Evolutionary conservation across 306 rosid genomes (phyloP).

Genomic region (Potentilla sterilis): DNA sequence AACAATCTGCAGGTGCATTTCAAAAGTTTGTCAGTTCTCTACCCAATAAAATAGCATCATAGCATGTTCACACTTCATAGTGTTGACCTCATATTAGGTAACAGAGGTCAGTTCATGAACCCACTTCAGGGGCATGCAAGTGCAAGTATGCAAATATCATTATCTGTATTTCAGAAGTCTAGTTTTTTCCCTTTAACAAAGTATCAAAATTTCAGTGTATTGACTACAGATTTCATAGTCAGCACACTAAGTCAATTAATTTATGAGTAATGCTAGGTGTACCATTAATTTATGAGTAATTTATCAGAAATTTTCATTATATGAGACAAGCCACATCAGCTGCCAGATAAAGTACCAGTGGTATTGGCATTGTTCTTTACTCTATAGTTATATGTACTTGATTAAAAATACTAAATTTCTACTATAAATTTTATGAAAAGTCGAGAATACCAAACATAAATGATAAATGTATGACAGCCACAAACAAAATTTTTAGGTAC

Average conservation of each 20-base stretch:
- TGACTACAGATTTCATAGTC: not conserved
- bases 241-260: not conserved
- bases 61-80: not conserved
- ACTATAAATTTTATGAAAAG: not conserved
- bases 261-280: too few relatives aligned
- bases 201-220: not conserved
- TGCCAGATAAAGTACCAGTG: not conserved
- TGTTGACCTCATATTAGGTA: not conserved
- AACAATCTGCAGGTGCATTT: constrained; percentile 56
- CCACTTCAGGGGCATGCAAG: not conserved
- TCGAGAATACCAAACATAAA: not conserved
- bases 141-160: not conserved
- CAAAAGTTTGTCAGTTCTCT: not conserved
- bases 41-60: not conserved
- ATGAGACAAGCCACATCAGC: not conserved
- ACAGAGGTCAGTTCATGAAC: constrained; percentile 1
- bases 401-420: not conserved
- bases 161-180: not conserved
- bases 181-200: not conserved
- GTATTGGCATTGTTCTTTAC: not conserved
- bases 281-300: not conserved
- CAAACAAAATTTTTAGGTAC: too few relatives aligned
- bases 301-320: not conserved
- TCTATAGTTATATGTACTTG: not conserved
- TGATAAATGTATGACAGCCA: not conserved